phyloP scores from a whole-genome alignment of 305 asterid species.

The Fraxinus sp. region DNA sequence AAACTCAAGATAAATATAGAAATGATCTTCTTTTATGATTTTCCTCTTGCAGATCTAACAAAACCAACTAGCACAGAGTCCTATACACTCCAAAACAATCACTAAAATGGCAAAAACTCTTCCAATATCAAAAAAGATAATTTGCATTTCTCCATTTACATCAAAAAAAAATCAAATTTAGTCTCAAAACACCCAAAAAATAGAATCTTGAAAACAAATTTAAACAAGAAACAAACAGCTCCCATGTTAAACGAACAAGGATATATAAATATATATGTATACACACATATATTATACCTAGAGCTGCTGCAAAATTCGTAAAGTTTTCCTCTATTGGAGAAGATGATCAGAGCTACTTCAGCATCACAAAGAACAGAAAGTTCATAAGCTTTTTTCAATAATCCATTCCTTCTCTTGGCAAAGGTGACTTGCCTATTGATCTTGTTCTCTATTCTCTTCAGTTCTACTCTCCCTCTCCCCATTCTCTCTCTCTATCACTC shows the following conservation, averaged over 20 bases:
- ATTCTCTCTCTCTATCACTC: neutral
- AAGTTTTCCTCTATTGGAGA: slow-evolving; percentile 19
- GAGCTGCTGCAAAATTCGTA: slow-evolving; percentile 21
- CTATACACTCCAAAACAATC: slow-evolving; percentile 4
- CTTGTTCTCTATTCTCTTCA: neutral
- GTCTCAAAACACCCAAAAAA: neutral
- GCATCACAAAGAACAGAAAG: slow-evolving; percentile 12
- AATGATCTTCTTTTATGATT: slow-evolving; percentile 44
- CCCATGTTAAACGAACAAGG: too few relatives aligned
- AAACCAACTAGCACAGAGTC: neutral
- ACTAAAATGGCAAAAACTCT: slow-evolving; percentile 6
- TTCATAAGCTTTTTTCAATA: slow-evolving; percentile 1
- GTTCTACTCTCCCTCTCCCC: neutral
- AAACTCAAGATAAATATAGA: slow-evolving; percentile 35
- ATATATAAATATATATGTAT: too few relatives aligned
- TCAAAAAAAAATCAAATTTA: neutral
- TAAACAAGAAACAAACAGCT: too few relatives aligned
- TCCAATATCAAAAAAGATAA: neutral
- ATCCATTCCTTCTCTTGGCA: slow-evolving; percentile 3
- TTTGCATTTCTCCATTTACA: neutral
- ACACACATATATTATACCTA: too few relatives aligned
- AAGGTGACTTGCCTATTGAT: slow-evolving; percentile 12
- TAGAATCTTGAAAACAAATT: neutral
- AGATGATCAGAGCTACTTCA: slow-evolving; percentile 19
- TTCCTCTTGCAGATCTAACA: slow-evolving; percentile 67